Conservation (phyloP, 148 eudicot species). For the Camellia japonica region DNA sequence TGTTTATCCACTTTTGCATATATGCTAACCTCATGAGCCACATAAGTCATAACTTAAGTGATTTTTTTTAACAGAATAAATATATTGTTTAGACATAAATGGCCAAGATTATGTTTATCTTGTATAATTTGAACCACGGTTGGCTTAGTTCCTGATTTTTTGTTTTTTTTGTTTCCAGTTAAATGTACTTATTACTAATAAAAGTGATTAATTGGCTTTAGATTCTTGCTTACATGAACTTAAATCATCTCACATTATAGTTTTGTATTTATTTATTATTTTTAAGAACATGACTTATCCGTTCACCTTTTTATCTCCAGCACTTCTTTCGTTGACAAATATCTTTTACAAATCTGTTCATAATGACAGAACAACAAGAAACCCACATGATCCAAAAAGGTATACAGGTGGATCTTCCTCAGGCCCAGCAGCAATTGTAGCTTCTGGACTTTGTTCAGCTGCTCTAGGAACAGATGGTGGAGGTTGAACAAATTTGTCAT, state of each 20-base stretch:
- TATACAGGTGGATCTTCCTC: slow-evolving; percentile 99
- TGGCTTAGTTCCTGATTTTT: not conserved
- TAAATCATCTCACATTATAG: not conserved
- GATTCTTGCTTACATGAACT: not conserved
- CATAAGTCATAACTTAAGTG: not conserved
- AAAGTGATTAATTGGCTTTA: not conserved
- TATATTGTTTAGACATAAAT: not conserved
- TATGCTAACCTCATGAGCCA: not conserved
- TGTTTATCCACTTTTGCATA: not conserved
- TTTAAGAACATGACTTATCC: not conserved
- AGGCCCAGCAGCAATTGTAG: slow-evolving; percentile 96
- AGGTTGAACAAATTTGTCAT: slow-evolving; percentile 50
- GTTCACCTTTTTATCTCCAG: not conserved
- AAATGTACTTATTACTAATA: not conserved
- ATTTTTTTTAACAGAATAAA: not conserved
- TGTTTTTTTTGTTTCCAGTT: not conserved
- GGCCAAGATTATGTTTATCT: not conserved
- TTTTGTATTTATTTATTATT: not conserved
- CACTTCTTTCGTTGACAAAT: not conserved
- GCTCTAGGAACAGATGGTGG: slow-evolving; percentile 99
- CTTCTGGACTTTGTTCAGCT: slow-evolving; percentile 94
- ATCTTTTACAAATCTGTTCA: not conserved
- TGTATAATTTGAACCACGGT: not conserved
- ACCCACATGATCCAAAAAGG: slow-evolving; percentile 87
- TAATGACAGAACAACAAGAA: slow-evolving; percentile 74